Percentiles rank a stretch among this genome's conserved stretches.
phyloP scores from a whole-genome alignment of 2,329 filamentous ascomycete genomes.

The Trichoderma asperellum region DNA sequence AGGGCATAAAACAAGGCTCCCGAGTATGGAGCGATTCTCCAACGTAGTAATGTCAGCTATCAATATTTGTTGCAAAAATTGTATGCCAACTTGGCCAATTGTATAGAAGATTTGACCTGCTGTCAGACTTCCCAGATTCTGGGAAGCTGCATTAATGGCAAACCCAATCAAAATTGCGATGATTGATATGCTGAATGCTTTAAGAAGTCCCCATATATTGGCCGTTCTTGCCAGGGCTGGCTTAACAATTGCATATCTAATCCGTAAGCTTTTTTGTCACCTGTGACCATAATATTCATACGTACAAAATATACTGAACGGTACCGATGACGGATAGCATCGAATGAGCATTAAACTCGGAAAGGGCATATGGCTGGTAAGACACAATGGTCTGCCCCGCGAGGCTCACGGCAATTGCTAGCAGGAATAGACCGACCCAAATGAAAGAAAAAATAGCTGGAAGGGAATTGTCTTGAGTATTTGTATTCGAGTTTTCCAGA shows the following conservation, averaged over 20 bases:
- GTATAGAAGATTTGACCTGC: background rate
- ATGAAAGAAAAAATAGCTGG: background rate
- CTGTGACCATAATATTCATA: background rate
- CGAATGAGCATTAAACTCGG: slow-evolving; percentile 1
- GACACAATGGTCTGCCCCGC: background rate
- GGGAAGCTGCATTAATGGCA: background rate
- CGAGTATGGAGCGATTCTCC: background rate
- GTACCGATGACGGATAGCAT: background rate
- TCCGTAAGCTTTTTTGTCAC: background rate
- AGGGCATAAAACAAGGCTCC: background rate
- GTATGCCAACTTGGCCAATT: slow-evolving; percentile 2
- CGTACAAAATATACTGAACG: background rate
- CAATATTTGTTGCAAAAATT: background rate
- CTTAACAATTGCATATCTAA: background rate
- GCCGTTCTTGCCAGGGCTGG: background rate
- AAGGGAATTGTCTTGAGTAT: background rate
- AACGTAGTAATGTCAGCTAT: background rate
- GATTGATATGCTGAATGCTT: background rate
- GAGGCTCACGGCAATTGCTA: background rate
- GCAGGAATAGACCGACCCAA: background rate
- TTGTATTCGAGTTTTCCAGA: background rate
- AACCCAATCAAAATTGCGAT: background rate
- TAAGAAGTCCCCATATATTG: background rate
- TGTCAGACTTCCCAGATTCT: background rate
- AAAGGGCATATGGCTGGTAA: slow-evolving; percentile 3